A percentile compares a stretch with the other conserved stretches of the same genome.
These are phyloP conservation scores for Aureobasidium uvarum DNA, from an alignment of 2,329 filamentous ascomycete genomes.

Conservation along the genomic window DNA sequence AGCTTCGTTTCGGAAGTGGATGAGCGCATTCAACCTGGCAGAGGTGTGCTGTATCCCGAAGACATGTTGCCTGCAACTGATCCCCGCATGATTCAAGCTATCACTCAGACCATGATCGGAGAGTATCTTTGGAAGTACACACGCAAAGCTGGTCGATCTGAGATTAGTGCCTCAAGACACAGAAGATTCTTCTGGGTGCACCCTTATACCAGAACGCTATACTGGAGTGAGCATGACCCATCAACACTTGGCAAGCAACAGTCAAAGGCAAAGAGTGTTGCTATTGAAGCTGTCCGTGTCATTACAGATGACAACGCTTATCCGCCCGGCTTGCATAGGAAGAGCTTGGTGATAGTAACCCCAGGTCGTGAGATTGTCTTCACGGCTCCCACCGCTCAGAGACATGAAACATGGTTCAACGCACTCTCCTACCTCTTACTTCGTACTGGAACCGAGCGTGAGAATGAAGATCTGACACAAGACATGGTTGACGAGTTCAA, in stretches of 20 bases:
- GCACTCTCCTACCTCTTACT: slow-evolving; percentile 89
- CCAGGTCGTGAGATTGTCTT: slow-evolving; percentile 89
- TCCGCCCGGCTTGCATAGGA: slow-evolving; percentile 89
- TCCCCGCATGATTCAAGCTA: slow-evolving; percentile 97
- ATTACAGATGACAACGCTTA: slow-evolving; percentile 93
- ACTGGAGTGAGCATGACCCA: slow-evolving; percentile 94
- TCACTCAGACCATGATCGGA: slow-evolving; percentile 99
- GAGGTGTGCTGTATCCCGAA: slow-evolving; percentile 54
- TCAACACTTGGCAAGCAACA: slow-evolving; percentile 73
- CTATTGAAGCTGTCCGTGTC: slow-evolving; percentile 88
- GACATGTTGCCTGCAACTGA: slow-evolving; percentile 72
- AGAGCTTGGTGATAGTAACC: slow-evolving; percentile 87
- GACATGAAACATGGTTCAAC: slow-evolving; percentile 99
- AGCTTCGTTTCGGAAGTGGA: slow-evolving; percentile 96
- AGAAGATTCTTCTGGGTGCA: slow-evolving; percentile 99
- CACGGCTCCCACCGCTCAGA: slow-evolving; percentile 86
- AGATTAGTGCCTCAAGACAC: slow-evolving; percentile 86
- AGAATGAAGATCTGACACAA: slow-evolving; percentile 55
- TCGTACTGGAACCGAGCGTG: slow-evolving; percentile 58
- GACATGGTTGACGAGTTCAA: slow-evolving; percentile 77
- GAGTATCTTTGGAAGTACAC: slow-evolving; percentile 99
- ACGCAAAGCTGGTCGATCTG: slow-evolving; percentile 77
- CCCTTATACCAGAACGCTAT: slow-evolving; percentile 91
- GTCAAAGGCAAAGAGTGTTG: slow-evolving; percentile 80
- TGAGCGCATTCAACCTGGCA: slow-evolving; percentile 76